These are phyloP conservation scores for Ampelocalamus luodianensis DNA, from an alignment of 176 grass and related monocot genomes.

Conservation along the genomic window DNA sequence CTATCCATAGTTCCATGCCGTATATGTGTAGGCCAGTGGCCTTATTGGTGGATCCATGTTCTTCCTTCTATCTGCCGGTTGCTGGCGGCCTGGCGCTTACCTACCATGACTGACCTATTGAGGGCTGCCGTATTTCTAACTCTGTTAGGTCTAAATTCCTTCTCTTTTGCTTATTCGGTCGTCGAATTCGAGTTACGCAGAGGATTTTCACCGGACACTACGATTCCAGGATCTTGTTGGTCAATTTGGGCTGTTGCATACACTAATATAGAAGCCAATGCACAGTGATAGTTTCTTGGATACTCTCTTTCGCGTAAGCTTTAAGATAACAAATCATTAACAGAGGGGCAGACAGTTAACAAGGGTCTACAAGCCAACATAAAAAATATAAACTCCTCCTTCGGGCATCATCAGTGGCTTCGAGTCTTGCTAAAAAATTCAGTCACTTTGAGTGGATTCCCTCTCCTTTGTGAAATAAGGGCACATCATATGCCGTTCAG, in stretches of 20 bases:
- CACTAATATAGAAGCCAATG: neutral
- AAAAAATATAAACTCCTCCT: neutral
- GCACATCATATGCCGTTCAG: neutral
- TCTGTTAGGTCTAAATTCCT: neutral
- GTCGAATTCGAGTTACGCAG: neutral
- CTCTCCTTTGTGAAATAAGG: neutral
- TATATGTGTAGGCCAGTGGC: neutral
- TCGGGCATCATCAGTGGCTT: neutral
- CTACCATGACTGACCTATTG: neutral
- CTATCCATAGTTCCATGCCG: neutral
- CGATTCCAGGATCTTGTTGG: neutral
- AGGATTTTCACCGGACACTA: neutral
- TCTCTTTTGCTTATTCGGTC: neutral
- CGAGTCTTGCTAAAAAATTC: neutral
- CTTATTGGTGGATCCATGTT: conserved; percentile 31
- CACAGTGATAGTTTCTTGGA: conserved; percentile 1
- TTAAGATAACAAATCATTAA: neutral
- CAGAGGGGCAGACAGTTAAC: neutral
- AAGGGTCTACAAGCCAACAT: neutral
- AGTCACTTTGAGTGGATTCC: neutral
- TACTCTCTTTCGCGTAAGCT: neutral
- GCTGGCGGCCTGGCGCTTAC: neutral
- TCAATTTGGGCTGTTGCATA: neutral
- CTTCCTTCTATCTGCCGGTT: neutral
- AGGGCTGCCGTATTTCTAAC: neutral